phyloP scores from a whole-genome alignment of 148 eudicot genomes.

The Polygonum maritimum region DNA sequence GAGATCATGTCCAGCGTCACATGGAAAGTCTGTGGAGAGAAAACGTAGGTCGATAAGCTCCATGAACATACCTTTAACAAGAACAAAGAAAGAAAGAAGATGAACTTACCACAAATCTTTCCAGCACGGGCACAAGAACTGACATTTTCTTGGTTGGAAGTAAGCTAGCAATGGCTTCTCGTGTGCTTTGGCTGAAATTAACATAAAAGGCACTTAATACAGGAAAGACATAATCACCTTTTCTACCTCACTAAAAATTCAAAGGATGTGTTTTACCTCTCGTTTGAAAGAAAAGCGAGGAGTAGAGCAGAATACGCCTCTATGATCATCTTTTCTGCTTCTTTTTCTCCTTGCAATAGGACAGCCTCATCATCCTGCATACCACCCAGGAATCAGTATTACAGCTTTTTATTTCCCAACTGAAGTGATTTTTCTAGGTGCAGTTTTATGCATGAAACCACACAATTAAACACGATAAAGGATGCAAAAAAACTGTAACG shows the following conservation, averaged over 20 bases:
- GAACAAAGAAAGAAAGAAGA: background rate
- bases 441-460: background rate
- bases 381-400: background rate
- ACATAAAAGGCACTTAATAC: background rate
- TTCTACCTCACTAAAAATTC: background rate
- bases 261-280: slow-evolving; percentile 33
- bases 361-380: slow-evolving; percentile 72
- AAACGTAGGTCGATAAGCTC: background rate
- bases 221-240: too few species aligned
- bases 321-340: slow-evolving; percentile 94
- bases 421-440: background rate
- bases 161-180: slow-evolving; percentile 53
- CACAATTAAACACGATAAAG: background rate
- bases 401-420: background rate
- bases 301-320: slow-evolving; percentile 94
- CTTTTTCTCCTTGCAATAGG: slow-evolving; percentile 81
- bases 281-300: slow-evolving; percentile 91
- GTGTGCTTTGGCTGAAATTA: slow-evolving; percentile 54
- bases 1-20: slow-evolving; percentile 84
- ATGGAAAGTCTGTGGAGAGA: slow-evolving; percentile 67
- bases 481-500: background rate
- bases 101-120: slow-evolving; percentile 94
- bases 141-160: slow-evolving; percentile 66
- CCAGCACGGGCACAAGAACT: slow-evolving; percentile 85
- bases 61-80: background rate